phyloP scores from a whole-genome alignment of 805 yeast species.

The Schizosaccharomyces japonicus region DNA sequence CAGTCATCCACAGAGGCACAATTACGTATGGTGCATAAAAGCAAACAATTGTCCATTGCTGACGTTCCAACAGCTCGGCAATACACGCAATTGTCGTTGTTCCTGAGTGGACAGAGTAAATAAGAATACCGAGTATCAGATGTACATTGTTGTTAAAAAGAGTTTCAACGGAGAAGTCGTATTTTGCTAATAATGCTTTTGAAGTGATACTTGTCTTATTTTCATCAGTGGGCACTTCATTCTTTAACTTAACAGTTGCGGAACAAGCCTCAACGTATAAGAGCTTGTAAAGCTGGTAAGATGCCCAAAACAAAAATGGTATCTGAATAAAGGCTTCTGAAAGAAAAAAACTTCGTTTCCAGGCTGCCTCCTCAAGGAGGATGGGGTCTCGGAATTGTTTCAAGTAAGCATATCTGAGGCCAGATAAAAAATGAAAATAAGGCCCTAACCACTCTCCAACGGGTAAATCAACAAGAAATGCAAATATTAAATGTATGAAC shows the following conservation, averaged over 20 bases:
- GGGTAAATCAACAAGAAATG: background rate
- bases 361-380: background rate
- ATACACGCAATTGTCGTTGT: slow-evolving; percentile 1
- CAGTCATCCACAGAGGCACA: slow-evolving; percentile 2
- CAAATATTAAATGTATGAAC: background rate
- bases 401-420: background rate
- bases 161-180: no score
- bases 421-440: background rate
- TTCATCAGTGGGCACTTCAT: no score
- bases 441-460: background rate
- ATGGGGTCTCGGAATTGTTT: background rate
- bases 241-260: no score
- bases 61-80: background rate
- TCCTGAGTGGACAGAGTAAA: background rate
- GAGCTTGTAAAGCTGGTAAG: background rate
- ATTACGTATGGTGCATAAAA: background rate
- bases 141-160: background rate
- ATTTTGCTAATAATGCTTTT: no score
- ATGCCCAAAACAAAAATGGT: background rate
- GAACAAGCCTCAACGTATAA: no score
- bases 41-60: background rate
- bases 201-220: no score
- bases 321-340: slow-evolving; percentile 1
- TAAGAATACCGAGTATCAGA: background rate
- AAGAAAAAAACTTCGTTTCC: background rate